Percentiles rank a stretch among this genome's conserved stretches.
Conservation (phyloP, 2,329 filamentous ascomycete species). For the Fusarium foetens region DNA sequence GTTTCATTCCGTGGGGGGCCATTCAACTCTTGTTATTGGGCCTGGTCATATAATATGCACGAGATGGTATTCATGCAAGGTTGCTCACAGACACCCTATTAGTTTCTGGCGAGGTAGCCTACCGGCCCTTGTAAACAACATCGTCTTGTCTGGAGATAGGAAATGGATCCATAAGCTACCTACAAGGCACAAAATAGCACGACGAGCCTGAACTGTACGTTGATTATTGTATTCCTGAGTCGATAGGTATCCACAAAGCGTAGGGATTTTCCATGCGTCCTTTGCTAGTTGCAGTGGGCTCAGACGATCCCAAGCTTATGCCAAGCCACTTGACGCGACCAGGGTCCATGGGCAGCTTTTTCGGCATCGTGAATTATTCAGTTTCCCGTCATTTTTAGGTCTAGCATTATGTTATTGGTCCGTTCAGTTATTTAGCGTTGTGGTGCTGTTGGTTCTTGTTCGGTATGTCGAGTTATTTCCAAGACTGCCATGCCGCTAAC, state of each 20-base stretch:
- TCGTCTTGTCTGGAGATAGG: background rate
- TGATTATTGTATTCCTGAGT: background rate
- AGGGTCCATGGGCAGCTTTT: constrained; percentile 4
- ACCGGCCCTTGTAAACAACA: background rate
- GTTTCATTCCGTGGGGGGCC: background rate
- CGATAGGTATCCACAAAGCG: background rate
- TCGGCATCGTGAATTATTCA: background rate
- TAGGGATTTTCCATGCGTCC: background rate
- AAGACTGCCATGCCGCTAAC: background rate
- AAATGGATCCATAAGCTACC: background rate
- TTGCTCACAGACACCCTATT: background rate
- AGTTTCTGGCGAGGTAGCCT: background rate
- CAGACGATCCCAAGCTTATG: constrained; percentile 17
- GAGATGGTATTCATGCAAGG: background rate
- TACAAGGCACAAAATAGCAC: background rate
- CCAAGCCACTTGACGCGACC: constrained; percentile 19
- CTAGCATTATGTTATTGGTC: background rate
- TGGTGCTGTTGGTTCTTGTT: background rate
- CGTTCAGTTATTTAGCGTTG: background rate
- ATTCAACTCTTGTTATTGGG: background rate
- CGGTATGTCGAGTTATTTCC: background rate
- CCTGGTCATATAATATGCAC: background rate
- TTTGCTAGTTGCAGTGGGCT: constrained; percentile 18
- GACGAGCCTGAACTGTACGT: background rate
- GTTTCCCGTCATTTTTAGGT: background rate